A percentile compares a stretch with the other conserved stretches of the same genome.
These are phyloP conservation scores for Trichopus zeylanicus DNA, from an alignment of 116 monocot genomes.

Conservation along the genomic window DNA sequence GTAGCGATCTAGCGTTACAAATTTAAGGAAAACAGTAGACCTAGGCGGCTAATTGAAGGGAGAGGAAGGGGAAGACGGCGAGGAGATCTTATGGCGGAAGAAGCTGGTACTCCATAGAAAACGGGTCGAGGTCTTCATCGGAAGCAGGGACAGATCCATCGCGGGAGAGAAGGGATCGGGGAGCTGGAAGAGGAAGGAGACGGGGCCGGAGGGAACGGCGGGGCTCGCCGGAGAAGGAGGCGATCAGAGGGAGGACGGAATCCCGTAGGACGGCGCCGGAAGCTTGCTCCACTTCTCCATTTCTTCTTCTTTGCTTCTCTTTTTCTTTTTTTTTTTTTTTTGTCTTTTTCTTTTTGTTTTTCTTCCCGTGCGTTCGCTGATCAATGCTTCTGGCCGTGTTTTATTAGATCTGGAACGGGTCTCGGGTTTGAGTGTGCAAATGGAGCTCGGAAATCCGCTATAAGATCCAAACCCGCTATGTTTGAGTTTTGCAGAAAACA, in stretches of 20 bases:
- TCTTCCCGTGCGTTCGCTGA: too few species aligned
- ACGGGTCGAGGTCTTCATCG: constrained; percentile 35
- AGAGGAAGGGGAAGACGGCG: not conserved
- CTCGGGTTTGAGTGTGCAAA: not conserved
- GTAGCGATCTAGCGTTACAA: not conserved
- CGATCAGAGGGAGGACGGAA: not conserved
- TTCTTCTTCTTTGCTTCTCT: not conserved
- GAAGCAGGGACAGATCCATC: constrained; percentile 47
- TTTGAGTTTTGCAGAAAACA: not conserved
- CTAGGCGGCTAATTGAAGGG: not conserved
- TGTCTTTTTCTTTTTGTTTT: too few species aligned
- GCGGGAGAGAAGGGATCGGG: not conserved
- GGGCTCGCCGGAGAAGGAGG: too few species aligned
- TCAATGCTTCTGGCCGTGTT: not conserved
- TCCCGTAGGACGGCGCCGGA: not conserved
- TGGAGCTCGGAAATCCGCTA: not conserved
- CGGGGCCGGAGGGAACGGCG: too few species aligned
- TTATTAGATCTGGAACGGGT: not conserved
- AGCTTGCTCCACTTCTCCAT: not conserved
- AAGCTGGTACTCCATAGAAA: constrained; percentile 48
- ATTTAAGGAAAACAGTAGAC: not conserved
- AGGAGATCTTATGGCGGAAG: constrained; percentile 44
- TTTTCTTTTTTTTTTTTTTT: too few species aligned
- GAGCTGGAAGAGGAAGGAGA: too few species aligned
- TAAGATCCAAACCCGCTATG: not conserved